Percentiles rank a stretch among this genome's conserved stretches.
Conservation (phyloP, 495 filamentous ascomycete genomes). For the Annulohypoxylon moriforme region DNA sequence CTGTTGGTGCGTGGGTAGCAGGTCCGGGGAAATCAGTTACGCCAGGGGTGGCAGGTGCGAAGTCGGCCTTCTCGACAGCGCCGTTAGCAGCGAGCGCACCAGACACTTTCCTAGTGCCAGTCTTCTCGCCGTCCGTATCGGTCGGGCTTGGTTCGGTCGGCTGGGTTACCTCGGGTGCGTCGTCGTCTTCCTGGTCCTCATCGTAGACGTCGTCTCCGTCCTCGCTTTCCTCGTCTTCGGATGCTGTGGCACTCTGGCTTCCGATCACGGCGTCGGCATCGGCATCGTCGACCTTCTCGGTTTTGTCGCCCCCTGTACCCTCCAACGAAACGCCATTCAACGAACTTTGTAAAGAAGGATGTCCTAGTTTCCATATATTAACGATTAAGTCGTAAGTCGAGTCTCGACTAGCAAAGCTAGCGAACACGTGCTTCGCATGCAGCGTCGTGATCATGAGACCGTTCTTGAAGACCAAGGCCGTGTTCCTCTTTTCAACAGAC, state of each 20-base stretch:
- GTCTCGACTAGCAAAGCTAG: slow-evolving; percentile 92
- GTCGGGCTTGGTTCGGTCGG: slow-evolving; percentile 68
- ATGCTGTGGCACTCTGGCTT: slow-evolving; percentile 61
- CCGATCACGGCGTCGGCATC: slow-evolving; percentile 49
- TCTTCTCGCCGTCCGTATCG: slow-evolving; percentile 71
- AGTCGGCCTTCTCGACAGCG: slow-evolving; percentile 64
- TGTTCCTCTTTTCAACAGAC: slow-evolving; percentile 95
- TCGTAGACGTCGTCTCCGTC: slow-evolving; percentile 77
- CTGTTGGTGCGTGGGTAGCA: slow-evolving; percentile 81
- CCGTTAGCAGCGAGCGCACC: slow-evolving; percentile 63
- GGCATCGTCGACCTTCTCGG: slow-evolving; percentile 76
- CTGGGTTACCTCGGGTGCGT: slow-evolving; percentile 69
- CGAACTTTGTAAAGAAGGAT: slow-evolving; percentile 88
- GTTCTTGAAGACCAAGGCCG: slow-evolving; percentile 95
- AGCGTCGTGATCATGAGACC: slow-evolving; percentile 96
- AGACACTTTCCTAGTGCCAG: slow-evolving; percentile 74
- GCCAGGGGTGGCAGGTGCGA: slow-evolving; percentile 58
- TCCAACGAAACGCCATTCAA: slow-evolving; percentile 86
- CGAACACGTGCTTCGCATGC: slow-evolving; percentile 94
- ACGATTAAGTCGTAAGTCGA: slow-evolving; percentile 97
- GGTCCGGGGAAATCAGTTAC: slow-evolving; percentile 85
- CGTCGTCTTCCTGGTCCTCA: slow-evolving; percentile 78
- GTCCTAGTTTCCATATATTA: slow-evolving; percentile 97
- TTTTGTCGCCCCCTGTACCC: slow-evolving; percentile 86
- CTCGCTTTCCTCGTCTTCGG: slow-evolving; percentile 72